Conservation (phyloP, 768 basidiomycete genomes). For the Russula virescens region DNA sequence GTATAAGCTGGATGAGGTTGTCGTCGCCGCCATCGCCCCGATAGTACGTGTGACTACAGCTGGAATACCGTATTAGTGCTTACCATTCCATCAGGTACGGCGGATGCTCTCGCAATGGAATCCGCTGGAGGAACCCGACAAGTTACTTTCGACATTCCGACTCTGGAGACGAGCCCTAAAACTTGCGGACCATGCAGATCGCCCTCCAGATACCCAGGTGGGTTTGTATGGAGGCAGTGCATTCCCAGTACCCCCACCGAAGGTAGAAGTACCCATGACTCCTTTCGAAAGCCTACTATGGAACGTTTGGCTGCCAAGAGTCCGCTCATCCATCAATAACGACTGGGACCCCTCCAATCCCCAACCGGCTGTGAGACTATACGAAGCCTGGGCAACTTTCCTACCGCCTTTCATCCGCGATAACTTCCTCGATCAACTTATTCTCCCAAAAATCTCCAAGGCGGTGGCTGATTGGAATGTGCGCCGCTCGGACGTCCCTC, state of each 20-base stretch:
- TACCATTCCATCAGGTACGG: conserved; percentile 43
- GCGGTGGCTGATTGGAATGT: conserved; percentile 81
- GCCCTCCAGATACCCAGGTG: conserved; percentile 39
- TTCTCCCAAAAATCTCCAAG: conserved; percentile 86
- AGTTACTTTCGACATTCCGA: conserved; percentile 58
- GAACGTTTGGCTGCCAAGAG: conserved; percentile 92
- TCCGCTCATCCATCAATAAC: conserved; percentile 92
- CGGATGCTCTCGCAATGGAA: conserved; percentile 73
- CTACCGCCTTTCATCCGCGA: conserved; percentile 89
- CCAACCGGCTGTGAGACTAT: conserved; percentile 69
- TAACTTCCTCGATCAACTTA: conserved; percentile 92
- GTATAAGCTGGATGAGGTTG: conserved; percentile 83
- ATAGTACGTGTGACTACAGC: conserved; percentile 36
- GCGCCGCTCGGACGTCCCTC: conserved; percentile 47
- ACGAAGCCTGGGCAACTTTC: conserved; percentile 83
- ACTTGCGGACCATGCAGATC: conserved; percentile 44
- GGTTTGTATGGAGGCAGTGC: conserved; percentile 52
- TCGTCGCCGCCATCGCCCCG: conserved; percentile 88
- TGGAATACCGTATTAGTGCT: background rate
- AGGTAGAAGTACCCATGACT: conserved; percentile 69
- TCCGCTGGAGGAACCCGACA: conserved; percentile 71
- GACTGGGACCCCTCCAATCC: conserved; percentile 80
- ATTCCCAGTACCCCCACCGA: conserved; percentile 28
- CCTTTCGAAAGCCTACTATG: conserved; percentile 92
- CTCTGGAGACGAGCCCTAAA: conserved; percentile 66